Evolutionary conservation across 2,329 filamentous ascomycete species (phyloP).

Genomic region (Clonostachys chloroleuca): DNA sequence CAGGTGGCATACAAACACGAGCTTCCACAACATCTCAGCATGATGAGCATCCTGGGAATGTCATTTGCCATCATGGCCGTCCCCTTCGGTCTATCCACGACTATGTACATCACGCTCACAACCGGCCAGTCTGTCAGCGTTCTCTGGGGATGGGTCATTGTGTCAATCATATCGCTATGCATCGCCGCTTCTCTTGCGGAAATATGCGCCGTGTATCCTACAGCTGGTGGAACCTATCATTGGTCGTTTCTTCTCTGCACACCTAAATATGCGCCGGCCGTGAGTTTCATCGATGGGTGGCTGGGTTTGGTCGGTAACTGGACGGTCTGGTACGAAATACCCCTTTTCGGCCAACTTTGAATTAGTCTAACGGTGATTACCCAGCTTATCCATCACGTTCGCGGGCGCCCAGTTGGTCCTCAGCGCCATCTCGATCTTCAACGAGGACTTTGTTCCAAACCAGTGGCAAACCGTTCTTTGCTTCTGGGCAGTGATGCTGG

Average conservation of each 20-base stretch:
- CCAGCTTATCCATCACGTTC: slow-evolving; percentile 63
- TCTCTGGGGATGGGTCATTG: slow-evolving; percentile 65
- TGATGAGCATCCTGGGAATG: slow-evolving; percentile 40
- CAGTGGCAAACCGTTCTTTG: slow-evolving; percentile 73
- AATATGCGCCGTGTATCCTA: slow-evolving; percentile 64
- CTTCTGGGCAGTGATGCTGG: slow-evolving; percentile 62
- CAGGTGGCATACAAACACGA: slow-evolving; percentile 44
- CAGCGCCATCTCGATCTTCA: slow-evolving; percentile 62
- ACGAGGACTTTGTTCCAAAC: slow-evolving; percentile 53
- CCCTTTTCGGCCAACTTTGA: no score
- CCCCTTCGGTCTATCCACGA: slow-evolving; percentile 44
- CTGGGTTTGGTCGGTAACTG: slow-evolving; percentile 71
- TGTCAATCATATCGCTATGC: slow-evolving; percentile 66
- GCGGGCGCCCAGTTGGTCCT: slow-evolving; percentile 66
- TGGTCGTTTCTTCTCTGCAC: slow-evolving; percentile 67
- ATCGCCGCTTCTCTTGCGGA: slow-evolving; percentile 69
- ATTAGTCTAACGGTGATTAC: no score
- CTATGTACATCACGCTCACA: slow-evolving; percentile 50
- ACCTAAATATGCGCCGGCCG: slow-evolving; percentile 53
- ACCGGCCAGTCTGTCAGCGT: slow-evolving; percentile 70
- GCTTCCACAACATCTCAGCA: slow-evolving; percentile 43
- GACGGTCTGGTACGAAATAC: slow-evolving; percentile 37
- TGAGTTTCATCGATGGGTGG: slow-evolving; percentile 72
- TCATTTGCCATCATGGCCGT: slow-evolving; percentile 48
- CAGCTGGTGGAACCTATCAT: slow-evolving; percentile 63